Percentiles rank a stretch among this genome's conserved stretches.
Evolutionary conservation across 169 alveolate species (phyloP).

Genomic region (Plasmodium gallinaceum): DNA sequence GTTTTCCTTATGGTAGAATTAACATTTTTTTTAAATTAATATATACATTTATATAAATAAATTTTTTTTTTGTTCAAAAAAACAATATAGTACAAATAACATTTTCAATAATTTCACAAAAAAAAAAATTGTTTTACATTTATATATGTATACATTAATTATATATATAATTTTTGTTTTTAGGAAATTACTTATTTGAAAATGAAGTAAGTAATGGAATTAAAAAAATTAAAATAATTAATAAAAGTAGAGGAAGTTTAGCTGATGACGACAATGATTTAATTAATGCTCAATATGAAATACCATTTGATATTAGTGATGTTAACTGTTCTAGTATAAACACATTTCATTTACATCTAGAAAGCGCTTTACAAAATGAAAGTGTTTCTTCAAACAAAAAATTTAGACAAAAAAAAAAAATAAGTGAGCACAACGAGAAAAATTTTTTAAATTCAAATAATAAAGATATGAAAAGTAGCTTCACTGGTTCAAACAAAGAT

Average conservation of each 20-base stretch:
- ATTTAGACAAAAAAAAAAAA: background rate
- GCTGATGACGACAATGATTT: conserved; percentile 16
- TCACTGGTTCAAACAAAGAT: background rate
- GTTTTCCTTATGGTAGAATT: too few relatives aligned
- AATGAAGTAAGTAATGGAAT: conserved; percentile 41
- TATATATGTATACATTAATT: background rate
- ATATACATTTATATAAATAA: background rate
- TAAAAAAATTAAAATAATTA: conserved; percentile 42
- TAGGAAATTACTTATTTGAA: conserved; percentile 56
- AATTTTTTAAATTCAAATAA: background rate
- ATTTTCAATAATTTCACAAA: too few relatives aligned
- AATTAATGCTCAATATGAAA: conserved; percentile 20
- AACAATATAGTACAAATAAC: too few relatives aligned
- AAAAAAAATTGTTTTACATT: too few relatives aligned
- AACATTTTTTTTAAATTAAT: too few relatives aligned
- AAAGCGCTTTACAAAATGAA: conserved; percentile 1
- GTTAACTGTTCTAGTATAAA: conserved; percentile 37
- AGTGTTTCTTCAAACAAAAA: conserved; percentile 23
- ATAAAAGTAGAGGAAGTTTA: conserved; percentile 20
- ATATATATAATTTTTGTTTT: background rate
- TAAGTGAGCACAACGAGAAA: background rate
- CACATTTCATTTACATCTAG: conserved; percentile 15
- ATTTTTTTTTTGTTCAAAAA: too few relatives aligned
- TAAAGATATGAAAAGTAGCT: background rate
- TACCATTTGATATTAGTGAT: conserved; percentile 60